A percentile compares a stretch with the other conserved stretches of the same genome.
Conservation (phyloP, 2,329 filamentous ascomycete species). For the Verticillium nonalfalfae region DNA sequence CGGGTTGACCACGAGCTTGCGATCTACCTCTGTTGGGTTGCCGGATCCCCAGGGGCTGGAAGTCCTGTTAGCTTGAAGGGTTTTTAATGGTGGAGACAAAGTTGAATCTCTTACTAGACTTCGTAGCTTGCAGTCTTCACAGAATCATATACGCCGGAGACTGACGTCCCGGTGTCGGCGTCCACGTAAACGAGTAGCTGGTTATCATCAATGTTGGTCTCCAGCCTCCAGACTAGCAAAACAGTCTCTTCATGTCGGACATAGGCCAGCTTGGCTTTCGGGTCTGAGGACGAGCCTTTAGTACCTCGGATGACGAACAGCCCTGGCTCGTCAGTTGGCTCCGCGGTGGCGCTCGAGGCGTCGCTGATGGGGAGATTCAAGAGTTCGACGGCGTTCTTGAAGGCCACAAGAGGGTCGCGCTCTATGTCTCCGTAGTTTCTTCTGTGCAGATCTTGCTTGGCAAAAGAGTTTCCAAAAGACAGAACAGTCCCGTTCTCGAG, state of each 20-base stretch:
- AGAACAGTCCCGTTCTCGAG: slow-evolving; percentile 41
- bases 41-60: slow-evolving; percentile 40
- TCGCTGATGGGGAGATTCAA: slow-evolving; percentile 24
- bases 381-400: slow-evolving; percentile 30
- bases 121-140: slow-evolving; percentile 42
- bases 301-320: slow-evolving; percentile 33
- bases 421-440: slow-evolving; percentile 29
- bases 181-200: slow-evolving; percentile 50
- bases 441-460: slow-evolving; percentile 34
- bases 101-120: slow-evolving; percentile 32
- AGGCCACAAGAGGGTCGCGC: slow-evolving; percentile 34
- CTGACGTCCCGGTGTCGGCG: slow-evolving; percentile 30
- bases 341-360: slow-evolving; percentile 16
- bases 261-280: slow-evolving; percentile 44
- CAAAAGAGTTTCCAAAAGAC: slow-evolving; percentile 43
- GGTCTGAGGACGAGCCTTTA: slow-evolving; percentile 37
- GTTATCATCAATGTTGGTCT: slow-evolving; percentile 43
- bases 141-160: slow-evolving; percentile 46
- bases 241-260: slow-evolving; percentile 36
- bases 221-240: slow-evolving; percentile 42
- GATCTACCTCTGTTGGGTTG: slow-evolving; percentile 39
- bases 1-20: slow-evolving; percentile 33
- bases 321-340: slow-evolving; percentile 18
- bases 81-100: neutral
- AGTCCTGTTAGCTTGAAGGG: slow-evolving; percentile 5